A percentile compares a stretch with the other conserved stretches of the same genome.
These are phyloP conservation scores for Fonticula alba DNA, from an alignment of 78 protist species.

Conservation along the genomic window DNA sequence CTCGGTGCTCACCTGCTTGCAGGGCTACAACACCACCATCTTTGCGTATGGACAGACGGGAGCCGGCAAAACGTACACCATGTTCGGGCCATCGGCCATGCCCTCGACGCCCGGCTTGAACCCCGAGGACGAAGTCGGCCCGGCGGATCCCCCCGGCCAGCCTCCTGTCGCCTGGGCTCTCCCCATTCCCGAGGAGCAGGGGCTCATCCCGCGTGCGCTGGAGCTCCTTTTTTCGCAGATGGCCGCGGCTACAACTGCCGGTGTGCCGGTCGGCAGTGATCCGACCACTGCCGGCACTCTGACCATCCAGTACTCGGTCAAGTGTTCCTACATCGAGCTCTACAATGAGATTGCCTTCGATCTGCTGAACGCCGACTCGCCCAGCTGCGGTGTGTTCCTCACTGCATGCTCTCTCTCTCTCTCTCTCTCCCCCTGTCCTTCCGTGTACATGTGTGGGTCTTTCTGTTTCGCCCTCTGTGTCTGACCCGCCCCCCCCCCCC, in stretches of 20 bases:
- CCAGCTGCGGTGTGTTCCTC: too few relatives aligned
- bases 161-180: too few relatives aligned
- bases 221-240: background rate
- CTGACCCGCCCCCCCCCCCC: too few relatives aligned
- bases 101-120: background rate
- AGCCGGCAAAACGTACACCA: background rate
- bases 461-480: background rate
- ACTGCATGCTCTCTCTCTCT: background rate
- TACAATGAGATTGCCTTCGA: constrained; percentile 11
- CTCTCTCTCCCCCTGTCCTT: background rate
- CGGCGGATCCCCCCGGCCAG: too few relatives aligned
- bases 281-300: background rate
- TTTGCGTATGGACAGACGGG: constrained; percentile 4
- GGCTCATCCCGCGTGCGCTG: background rate
- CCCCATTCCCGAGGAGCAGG: background rate
- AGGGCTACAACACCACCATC: constrained; percentile 12
- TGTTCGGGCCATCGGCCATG: background rate
- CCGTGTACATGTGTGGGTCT: background rate
- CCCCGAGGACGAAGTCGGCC: too few relatives aligned
- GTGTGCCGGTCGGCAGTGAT: background rate
- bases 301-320: background rate
- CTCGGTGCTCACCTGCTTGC: background rate
- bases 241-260: background rate
- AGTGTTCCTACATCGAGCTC: constrained; percentile 8
- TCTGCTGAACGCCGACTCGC: constrained; percentile 1